A percentile compares a stretch with the other conserved stretches of the same genome.
phyloP scores from a whole-genome alignment of 192 early-diverging fungal genomes.

The Backusella luteola region DNA sequence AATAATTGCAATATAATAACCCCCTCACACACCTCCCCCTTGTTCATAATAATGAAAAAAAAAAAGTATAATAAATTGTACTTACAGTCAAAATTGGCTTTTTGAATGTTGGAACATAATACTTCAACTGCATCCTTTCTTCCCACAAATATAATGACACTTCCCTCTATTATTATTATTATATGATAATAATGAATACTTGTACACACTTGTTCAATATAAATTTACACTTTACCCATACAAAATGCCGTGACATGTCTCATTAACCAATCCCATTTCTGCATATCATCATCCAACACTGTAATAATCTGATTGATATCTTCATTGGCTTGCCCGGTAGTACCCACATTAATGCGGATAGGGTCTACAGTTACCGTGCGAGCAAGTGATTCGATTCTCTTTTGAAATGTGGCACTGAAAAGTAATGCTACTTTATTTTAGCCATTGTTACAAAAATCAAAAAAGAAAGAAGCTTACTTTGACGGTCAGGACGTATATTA shows the following conservation, averaged over 20 bases:
- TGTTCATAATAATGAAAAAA: not conserved
- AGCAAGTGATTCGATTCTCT: conserved; percentile 67
- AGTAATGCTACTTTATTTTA: conserved; percentile 46
- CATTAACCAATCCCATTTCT: conserved; percentile 79
- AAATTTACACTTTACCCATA: conserved; percentile 37
- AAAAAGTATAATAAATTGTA: not conserved
- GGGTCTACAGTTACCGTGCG: conserved; percentile 70
- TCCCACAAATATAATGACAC: conserved; percentile 75
- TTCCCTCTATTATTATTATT: conserved; percentile 47
- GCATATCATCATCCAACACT: conserved; percentile 61
- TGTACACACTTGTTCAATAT: not conserved
- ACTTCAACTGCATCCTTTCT: conserved; percentile 72
- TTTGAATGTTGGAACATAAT: conserved; percentile 61
- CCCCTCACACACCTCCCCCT: not conserved
- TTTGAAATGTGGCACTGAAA: conserved; percentile 81
- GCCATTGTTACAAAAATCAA: not conserved
- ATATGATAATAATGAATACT: not conserved
- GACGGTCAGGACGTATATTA: conserved; percentile 77
- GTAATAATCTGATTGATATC: conserved; percentile 72
- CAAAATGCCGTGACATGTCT: conserved; percentile 51
- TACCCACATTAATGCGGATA: conserved; percentile 72
- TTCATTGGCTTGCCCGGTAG: conserved; percentile 65
- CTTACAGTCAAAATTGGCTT: conserved; percentile 59
- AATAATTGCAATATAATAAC: not conserved
- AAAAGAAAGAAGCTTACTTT: conserved; percentile 45